Evolutionary conservation across 2,329 filamentous ascomycete genomes (phyloP), one percentile per base, ranked within the genome.

Genomic region (Aspergillus persii): DNA sequence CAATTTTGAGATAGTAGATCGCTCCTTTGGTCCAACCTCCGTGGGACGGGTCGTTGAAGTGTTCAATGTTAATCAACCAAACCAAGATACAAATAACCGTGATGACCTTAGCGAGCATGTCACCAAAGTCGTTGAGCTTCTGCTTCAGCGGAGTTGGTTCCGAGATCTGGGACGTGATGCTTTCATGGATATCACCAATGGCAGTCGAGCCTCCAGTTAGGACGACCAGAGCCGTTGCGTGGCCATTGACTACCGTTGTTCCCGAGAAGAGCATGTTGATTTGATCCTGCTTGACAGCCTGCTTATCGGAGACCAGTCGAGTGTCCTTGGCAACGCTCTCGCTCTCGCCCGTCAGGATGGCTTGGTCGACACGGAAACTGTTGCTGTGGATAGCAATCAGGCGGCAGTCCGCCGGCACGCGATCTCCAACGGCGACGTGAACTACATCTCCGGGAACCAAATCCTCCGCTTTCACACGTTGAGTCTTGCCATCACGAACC

Each of bases 1-100:
- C 95, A 73, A 99, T 99, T 84, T 99, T 99, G 70, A 99, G 86
- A 78, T 99, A 99, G 84, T 99, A 99, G 71, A 99, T 98, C 60
- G 95, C 95, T 61, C 95, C 95, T 82, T 98, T 99, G 64, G 91
- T 86, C 89, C 92, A 97, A 76, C 87, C 90, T 69, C 95, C 95
- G 69, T 97, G 94, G 65, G 90, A 89, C 30, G 93, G 92, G 71
- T 99, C 95, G 72, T 87, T 95, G 83, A 99, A 99, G 81, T 99
- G 92, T 71, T 91, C 89, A 67, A 98, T 91, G 80, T 99, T 99
- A 83, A 99, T 99, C 61, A 98, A 82, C 95, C 95, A 99, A 69
- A 99, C 95, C 58, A 96, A 81, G 65, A 98, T 82, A 77, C 96
- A 99, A 71, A 99, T 99, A 62, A 93, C 89, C 6, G 94, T 98